Base-by-base conservation (phyloP, 78 protist genomes). In the Cavenderia fasciculata region DNA sequence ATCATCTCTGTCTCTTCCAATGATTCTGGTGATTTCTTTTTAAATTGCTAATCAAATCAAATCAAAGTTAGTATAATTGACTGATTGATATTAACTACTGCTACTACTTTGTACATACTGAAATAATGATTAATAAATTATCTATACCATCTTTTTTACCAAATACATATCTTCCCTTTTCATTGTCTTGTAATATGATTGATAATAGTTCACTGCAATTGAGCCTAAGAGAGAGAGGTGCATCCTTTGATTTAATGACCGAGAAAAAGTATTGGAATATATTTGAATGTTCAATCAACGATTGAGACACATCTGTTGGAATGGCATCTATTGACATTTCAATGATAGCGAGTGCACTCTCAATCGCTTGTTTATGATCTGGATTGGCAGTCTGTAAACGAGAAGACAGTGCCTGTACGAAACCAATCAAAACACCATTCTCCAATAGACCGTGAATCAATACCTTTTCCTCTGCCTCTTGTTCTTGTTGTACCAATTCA, bases 171-270 rank as follows among this genome's bases (percentile, higher is more conserved):
- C 52, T 49, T 12, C 74, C 29, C 2, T 29, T 27, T 34, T 78
- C 71, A 31, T 65, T 44, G 33, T 25, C 46, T 61, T 76, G 86
- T 18, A 89, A 31, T 29, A 89, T 70, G 18, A 72, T 66, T 34
- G 94, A 44, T 56, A 89, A n/a, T 7, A 89, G 2, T 44, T 89
- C 94, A 41, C 86, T 25, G 23, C 77, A 44, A 68, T 89, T 69
- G 7, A 73, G 34, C 56, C 29, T 89, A 29, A 74, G 38, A 44
- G 59, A n/a, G 5, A 68, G 27, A 68, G 65, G 72, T 61, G 54
- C 25, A 6, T 62, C n/a, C n/a, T 62, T 29, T 12, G 57, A 57
- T 75, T 44, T 38, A 33, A 33, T 52, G 12, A 27, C 46, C 8
- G 21, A 7, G 1, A 79, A 34, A 23, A 79, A 2, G 54, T 51